Evolutionary conservation across 306 rosid genomes (phyloP).

Genomic region (Malus domestica): ASM211411v1 NC_041799.1:11833001-11833500

Average conservation of each 20-base stretch:
- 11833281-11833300: constrained; percentile 61
- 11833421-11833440: constrained; percentile 78
- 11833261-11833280: constrained; percentile 55
- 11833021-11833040: constrained; percentile 39
- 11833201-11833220: constrained; percentile 61
- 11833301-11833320: constrained; percentile 61
- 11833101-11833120: constrained; percentile 65
- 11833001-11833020: constrained; percentile 86
- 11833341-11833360: constrained; percentile 47
- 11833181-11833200: constrained; percentile 55
- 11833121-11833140: constrained; percentile 42
- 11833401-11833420: constrained; percentile 88
- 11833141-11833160: constrained; percentile 63
- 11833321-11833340: constrained; percentile 55
- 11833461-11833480: constrained; percentile 81
- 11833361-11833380: constrained; percentile 44
- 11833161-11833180: constrained; percentile 57
- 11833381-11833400: constrained; percentile 64
- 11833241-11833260: constrained; percentile 69
- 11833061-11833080: constrained; percentile 42
- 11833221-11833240: constrained; percentile 79
- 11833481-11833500: constrained; percentile 57
- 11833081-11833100: constrained; percentile 47
- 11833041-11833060: constrained; percentile 38
- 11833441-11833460: constrained; percentile 93